phyloP scores from a whole-genome alignment of 805 yeast genomes.

The Lipomyces yamadae region DNA sequence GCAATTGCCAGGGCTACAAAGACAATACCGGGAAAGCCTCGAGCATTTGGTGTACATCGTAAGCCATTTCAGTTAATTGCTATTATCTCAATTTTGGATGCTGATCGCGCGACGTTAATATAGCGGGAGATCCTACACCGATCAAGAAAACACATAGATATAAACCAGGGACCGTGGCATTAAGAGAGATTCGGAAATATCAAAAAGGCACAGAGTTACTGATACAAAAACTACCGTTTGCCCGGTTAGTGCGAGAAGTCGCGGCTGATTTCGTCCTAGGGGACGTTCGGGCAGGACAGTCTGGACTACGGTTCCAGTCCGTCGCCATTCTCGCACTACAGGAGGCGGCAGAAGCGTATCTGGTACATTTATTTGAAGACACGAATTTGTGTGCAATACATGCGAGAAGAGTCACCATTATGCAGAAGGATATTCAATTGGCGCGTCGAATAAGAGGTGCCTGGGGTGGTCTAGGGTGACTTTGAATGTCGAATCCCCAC shows the following conservation, averaged over 20 bases:
- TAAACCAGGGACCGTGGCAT: slow-evolving; percentile 95
- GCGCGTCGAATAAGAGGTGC: slow-evolving; percentile 98
- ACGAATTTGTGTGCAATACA: slow-evolving; percentile 98
- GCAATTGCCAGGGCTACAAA: slow-evolving; percentile 25
- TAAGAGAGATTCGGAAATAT: slow-evolving; percentile 96
- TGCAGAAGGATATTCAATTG: slow-evolving; percentile 96
- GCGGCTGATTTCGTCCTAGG: slow-evolving; percentile 82
- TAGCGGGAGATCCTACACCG: slow-evolving; percentile 23
- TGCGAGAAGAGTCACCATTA: slow-evolving; percentile 98
- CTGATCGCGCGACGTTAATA: background rate
- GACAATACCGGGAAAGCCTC: slow-evolving; percentile 23
- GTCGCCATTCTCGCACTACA: slow-evolving; percentile 97
- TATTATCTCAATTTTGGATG: background rate
- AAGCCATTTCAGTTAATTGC: background rate
- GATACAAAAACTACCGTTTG: slow-evolving; percentile 96
- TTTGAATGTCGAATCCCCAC: background rate
- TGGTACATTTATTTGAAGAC: slow-evolving; percentile 94
- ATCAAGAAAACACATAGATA: slow-evolving; percentile 89
- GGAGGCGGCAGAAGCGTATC: slow-evolving; percentile 98
- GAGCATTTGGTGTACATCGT: slow-evolving; percentile 17
- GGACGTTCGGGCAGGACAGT: slow-evolving; percentile 16
- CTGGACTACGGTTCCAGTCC: slow-evolving; percentile 91
- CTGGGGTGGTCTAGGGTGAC: slow-evolving; percentile 36
- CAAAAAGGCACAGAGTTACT: slow-evolving; percentile 94
- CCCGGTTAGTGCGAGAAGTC: slow-evolving; percentile 93